Conservation (phyloP, 75 land plant genomes). For the Pinus tabuliformis region DNA sequence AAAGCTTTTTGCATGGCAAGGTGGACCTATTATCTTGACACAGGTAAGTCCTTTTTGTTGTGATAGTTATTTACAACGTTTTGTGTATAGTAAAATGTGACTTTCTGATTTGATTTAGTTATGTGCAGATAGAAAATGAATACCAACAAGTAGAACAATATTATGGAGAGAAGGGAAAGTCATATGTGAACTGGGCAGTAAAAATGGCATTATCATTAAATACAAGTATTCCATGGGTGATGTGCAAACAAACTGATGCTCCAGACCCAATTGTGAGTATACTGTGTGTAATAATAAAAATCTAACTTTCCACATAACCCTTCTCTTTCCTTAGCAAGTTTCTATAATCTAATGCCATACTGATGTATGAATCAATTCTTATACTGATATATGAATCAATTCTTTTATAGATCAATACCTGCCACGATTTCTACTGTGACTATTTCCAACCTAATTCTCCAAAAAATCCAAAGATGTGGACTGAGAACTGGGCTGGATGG, state of each 20-base stretch:
- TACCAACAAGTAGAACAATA: slow-evolving; percentile 40
- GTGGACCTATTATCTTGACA: slow-evolving; percentile 82
- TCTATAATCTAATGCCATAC: neutral
- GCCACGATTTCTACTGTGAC: slow-evolving; percentile 76
- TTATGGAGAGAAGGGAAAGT: slow-evolving; percentile 50
- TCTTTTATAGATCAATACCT: slow-evolving; percentile 41
- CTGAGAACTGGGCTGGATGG: slow-evolving; percentile 94
- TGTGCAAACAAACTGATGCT: slow-evolving; percentile 74
- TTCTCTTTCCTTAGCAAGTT: neutral
- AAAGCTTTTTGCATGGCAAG: slow-evolving; percentile 71
- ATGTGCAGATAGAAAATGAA: slow-evolving; percentile 71
- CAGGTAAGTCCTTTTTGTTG: slow-evolving; percentile 43
- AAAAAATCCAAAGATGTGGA: slow-evolving; percentile 78
- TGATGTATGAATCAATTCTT: neutral
- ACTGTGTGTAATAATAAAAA: neutral
- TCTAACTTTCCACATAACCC: neutral
- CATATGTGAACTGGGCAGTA: slow-evolving; percentile 60
- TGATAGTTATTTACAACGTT: too few species aligned
- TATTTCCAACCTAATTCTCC: slow-evolving; percentile 44
- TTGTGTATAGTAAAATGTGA: neutral
- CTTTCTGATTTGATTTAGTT: neutral
- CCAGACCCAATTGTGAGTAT: slow-evolving; percentile 52
- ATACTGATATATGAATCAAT: slow-evolving; percentile 18
- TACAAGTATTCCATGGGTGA: slow-evolving; percentile 58
- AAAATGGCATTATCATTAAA: slow-evolving; percentile 35